Evolutionary conservation across 2,329 filamentous ascomycete genomes (phyloP).

Genomic region (Xylaria sp.): DNA sequence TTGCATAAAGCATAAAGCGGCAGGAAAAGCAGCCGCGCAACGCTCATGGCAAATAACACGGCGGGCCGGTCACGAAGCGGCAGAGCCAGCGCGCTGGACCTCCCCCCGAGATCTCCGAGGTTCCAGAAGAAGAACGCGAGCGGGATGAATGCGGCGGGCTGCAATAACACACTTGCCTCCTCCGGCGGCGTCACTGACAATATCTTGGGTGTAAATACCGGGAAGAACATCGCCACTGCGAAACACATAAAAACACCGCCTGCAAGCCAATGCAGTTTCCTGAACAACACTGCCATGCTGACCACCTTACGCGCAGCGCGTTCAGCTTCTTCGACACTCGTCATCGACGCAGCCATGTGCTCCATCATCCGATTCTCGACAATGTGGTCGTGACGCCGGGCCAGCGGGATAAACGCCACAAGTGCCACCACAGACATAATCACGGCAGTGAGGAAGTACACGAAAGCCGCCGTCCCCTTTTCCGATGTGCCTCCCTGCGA

Average conservation of each 20-base stretch:
- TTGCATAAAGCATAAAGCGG: conserved; percentile 93
- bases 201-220: conserved; percentile 81
- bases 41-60: conserved; percentile 67
- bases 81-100: conserved; percentile 64
- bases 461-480: conserved; percentile 72
- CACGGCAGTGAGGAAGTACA: conserved; percentile 90
- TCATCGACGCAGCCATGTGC: conserved; percentile 53
- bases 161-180: conserved; percentile 62
- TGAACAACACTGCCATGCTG: conserved; percentile 66
- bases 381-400: conserved; percentile 60
- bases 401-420: conserved; percentile 73
- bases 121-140: conserved; percentile 95
- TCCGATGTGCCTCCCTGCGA: conserved; percentile 30
- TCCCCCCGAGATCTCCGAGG: conserved; percentile 77
- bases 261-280: conserved; percentile 78
- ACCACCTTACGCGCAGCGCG: conserved; percentile 52
- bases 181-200: conserved; percentile 45
- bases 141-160: conserved; percentile 80
- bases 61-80: conserved; percentile 63
- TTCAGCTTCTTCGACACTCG: conserved; percentile 56
- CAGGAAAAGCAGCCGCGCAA: conserved; percentile 70
- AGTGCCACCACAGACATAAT: conserved; percentile 71
- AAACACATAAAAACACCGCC: conserved; percentile 82
- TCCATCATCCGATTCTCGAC: conserved; percentile 52
- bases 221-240: conserved; percentile 87